These are phyloP conservation scores for Zygoascus hellenicus DNA, from an alignment of 1,139 yeast genomes.

Conservation along the genomic window DNA sequence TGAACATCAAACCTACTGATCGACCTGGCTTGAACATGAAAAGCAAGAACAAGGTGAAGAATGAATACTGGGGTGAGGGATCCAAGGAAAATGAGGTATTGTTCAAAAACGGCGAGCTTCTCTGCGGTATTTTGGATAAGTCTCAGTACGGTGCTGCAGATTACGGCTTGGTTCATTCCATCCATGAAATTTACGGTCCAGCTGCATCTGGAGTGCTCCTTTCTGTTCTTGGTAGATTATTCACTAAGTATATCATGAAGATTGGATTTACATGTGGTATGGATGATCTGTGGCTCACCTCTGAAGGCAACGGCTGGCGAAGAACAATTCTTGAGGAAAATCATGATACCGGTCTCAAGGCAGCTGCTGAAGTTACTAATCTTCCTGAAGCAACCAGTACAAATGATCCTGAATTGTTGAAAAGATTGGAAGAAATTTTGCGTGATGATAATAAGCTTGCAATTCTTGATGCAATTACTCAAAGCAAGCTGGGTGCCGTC, in stretches of 20 bases:
- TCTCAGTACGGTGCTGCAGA: slow-evolving; percentile 98
- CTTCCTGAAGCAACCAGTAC: slow-evolving; percentile 50
- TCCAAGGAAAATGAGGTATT: slow-evolving; percentile 82
- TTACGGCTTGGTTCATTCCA: slow-evolving; percentile 92
- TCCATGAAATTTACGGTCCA: slow-evolving; percentile 94
- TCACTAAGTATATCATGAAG: slow-evolving; percentile 88
- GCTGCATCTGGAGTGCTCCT: slow-evolving; percentile 83
- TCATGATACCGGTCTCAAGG: slow-evolving; percentile 76
- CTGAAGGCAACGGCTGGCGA: slow-evolving; percentile 89
- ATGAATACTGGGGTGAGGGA: slow-evolving; percentile 88
- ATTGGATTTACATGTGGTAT: slow-evolving; percentile 98
- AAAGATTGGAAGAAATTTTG: slow-evolving; percentile 86
- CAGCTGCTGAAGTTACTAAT: slow-evolving; percentile 93
- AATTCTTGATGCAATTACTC: slow-evolving; percentile 92
- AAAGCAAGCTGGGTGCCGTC: slow-evolving; percentile 84
- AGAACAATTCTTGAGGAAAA: slow-evolving; percentile 70
- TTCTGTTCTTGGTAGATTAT: slow-evolving; percentile 86
- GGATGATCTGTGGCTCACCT: slow-evolving; percentile 94
- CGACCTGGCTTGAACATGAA: slow-evolving; percentile 86
- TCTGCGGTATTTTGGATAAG: slow-evolving; percentile 92
- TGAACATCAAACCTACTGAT: slow-evolving; percentile 78
- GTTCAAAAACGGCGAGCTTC: slow-evolving; percentile 77
- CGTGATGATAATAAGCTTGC: slow-evolving; percentile 92
- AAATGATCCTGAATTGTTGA: slow-evolving; percentile 70
- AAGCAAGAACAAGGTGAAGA: slow-evolving; percentile 84